phyloP scores from a whole-genome alignment of 768 basidiomycete species.

The Boletus rubroflammeus region DNA sequence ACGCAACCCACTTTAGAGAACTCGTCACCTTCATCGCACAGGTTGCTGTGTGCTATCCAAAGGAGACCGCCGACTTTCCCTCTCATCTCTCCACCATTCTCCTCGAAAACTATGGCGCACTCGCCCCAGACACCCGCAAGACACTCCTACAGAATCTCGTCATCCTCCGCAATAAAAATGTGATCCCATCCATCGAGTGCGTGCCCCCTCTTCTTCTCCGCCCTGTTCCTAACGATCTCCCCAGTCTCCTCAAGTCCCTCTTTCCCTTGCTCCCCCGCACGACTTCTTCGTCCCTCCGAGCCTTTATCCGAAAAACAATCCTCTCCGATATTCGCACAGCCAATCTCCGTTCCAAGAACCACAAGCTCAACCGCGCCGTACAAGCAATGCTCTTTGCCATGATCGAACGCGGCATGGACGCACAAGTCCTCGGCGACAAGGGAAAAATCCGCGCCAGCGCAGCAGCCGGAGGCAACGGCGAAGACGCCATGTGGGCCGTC shows the following conservation, averaged over 20 bases:
- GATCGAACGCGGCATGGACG: constrained; percentile 90
- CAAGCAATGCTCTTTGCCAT: constrained; percentile 95
- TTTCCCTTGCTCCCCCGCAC: constrained; percentile 96
- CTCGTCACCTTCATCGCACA: constrained; percentile 82
- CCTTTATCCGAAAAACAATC: constrained; percentile 89
- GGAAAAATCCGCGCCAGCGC: constrained; percentile 57
- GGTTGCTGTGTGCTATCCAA: constrained; percentile 76
- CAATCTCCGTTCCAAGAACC: constrained; percentile 84
- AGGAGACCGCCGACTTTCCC: constrained; percentile 84
- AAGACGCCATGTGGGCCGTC: constrained; percentile 98
- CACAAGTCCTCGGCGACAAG: constrained; percentile 78
- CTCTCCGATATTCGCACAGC: constrained; percentile 90
- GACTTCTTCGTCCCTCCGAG: constrained; percentile 76
- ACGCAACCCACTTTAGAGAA: constrained; percentile 80
- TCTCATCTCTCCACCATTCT: constrained; percentile 74
- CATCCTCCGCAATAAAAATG: constrained; percentile 88
- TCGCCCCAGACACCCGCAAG: constrained; percentile 79
- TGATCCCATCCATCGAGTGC: constrained; percentile 89
- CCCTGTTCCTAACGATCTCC: constrained; percentile 1
- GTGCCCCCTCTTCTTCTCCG: constrained; percentile 25
- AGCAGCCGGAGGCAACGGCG: constrained; percentile 46
- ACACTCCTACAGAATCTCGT: constrained; percentile 88
- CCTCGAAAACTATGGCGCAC: constrained; percentile 69
- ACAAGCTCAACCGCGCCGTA: constrained; percentile 93
- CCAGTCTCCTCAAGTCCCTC: constrained; percentile 82